These are phyloP conservation scores for Ceratocystis cacaofunesta DNA, from an alignment of 2,329 filamentous ascomycete genomes.

Conservation along the genomic window DNA sequence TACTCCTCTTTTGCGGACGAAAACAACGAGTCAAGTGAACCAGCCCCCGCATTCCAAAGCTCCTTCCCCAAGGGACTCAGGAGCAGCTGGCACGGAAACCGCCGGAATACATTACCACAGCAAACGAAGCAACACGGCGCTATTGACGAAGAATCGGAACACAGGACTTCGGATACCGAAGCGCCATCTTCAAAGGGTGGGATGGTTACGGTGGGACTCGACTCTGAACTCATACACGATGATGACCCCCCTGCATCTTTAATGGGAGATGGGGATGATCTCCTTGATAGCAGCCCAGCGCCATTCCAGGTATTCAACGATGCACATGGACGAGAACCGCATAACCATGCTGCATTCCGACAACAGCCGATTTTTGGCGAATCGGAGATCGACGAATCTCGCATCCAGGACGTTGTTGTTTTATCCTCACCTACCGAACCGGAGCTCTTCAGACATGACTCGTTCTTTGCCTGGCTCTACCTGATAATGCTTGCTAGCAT, in stretches of 20 bases:
- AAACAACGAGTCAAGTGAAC: conserved; percentile 19
- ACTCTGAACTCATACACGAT: conserved; percentile 42
- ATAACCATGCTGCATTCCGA: conserved; percentile 21
- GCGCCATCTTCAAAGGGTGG: conserved; percentile 36
- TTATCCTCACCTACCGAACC: conserved; percentile 28
- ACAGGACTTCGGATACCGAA: conserved; percentile 22
- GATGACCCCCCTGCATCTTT: conserved; percentile 47
- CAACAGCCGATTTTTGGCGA: conserved; percentile 29
- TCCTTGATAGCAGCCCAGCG: conserved; percentile 38
- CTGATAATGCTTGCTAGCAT: conserved; percentile 70
- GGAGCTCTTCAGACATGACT: conserved; percentile 68
- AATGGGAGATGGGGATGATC: conserved; percentile 39
- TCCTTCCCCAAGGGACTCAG: conserved; percentile 35
- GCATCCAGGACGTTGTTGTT: conserved; percentile 17
- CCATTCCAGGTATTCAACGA: conserved; percentile 44
- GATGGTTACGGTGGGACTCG: conserved; percentile 79
- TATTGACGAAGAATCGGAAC: conserved; percentile 30
- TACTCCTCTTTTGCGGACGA: conserved; percentile 26
- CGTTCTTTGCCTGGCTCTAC: conserved; percentile 84
- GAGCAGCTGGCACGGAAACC: conserved; percentile 45
- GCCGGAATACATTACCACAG: neutral
- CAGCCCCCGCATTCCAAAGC: conserved; percentile 9
- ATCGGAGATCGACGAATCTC: conserved; percentile 33
- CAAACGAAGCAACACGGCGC: conserved; percentile 20
- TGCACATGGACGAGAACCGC: neutral